A percentile compares a stretch with the other conserved stretches of the same genome.
Evolutionary conservation across 2,329 filamentous ascomycete genomes (phyloP).

Genomic region (Cercospora sojina): DNA sequence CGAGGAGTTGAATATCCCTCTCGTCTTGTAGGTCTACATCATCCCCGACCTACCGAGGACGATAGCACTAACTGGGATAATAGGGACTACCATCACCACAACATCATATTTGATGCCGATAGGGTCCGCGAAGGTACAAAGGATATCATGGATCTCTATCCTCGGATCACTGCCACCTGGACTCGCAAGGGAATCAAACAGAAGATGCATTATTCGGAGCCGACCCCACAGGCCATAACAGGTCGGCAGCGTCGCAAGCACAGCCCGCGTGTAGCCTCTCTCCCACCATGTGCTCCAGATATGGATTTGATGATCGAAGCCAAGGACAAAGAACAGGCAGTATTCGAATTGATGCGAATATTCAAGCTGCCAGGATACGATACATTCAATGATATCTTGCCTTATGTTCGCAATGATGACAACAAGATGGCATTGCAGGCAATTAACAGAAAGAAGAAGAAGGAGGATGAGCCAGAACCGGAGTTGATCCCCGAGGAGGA

Average conservation of each 20-base stretch:
- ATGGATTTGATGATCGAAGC: constrained; percentile 99
- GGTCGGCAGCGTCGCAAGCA: constrained; percentile 79
- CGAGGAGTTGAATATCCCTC: constrained; percentile 88
- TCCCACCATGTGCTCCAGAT: constrained; percentile 76
- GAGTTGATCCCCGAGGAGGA: constrained; percentile 62
- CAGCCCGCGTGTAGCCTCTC: constrained; percentile 70
- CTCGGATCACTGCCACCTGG: constrained; percentile 82
- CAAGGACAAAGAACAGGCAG: constrained; percentile 96
- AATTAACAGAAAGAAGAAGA: constrained; percentile 45
- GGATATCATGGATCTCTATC: constrained; percentile 73
- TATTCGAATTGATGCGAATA: constrained; percentile 87
- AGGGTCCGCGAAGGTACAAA: constrained; percentile 78
- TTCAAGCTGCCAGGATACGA: constrained; percentile 82
- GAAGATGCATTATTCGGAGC: constrained; percentile 97
- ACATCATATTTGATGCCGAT: constrained; percentile 77
- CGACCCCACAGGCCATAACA: constrained; percentile 72
- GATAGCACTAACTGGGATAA: background rate
- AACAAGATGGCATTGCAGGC: constrained; percentile 52
- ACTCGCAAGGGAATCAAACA: constrained; percentile 77
- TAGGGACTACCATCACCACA: constrained; percentile 86
- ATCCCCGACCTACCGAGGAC: background rate
- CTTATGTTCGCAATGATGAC: constrained; percentile 74
- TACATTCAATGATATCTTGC: constrained; percentile 72
- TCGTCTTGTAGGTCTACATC: constrained; percentile 62
- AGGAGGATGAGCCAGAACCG: constrained; percentile 37